phyloP scores from a whole-genome alignment of 768 basidiomycete species.

The Calocybe indica region DNA sequence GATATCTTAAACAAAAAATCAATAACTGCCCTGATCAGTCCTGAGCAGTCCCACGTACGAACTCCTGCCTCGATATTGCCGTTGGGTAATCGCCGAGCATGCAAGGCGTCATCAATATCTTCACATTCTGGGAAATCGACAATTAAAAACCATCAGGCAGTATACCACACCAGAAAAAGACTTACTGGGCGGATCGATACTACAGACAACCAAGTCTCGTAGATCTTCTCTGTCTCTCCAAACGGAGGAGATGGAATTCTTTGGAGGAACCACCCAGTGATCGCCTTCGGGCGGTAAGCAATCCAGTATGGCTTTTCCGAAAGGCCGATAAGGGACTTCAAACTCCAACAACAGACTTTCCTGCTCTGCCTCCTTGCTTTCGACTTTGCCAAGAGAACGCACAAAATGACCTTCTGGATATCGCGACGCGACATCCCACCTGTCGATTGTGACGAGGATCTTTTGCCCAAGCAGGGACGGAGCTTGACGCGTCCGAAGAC shows the following conservation, averaged over 20 bases:
- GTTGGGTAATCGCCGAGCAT: conserved; percentile 81
- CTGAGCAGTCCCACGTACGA: conserved; percentile 54
- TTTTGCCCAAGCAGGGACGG: conserved; percentile 86
- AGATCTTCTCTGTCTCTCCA: conserved; percentile 91
- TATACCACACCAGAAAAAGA: neutral
- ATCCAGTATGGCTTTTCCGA: conserved; percentile 90
- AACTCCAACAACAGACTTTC: conserved; percentile 91
- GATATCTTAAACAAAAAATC: conserved; percentile 59
- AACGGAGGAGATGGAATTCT: conserved; percentile 32
- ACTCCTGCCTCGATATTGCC: conserved; percentile 97
- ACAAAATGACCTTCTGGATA: conserved; percentile 99
- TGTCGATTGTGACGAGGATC: conserved; percentile 91
- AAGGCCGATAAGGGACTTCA: conserved; percentile 93
- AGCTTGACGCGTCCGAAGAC: conserved; percentile 92
- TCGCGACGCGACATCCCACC: conserved; percentile 81
- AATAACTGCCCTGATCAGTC: neutral
- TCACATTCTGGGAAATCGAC: conserved; percentile 63
- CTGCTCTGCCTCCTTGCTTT: conserved; percentile 94
- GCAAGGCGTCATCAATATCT: conserved; percentile 97
- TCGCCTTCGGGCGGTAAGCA: conserved; percentile 91
- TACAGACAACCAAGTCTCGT: conserved; percentile 81
- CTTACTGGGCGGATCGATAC: conserved; percentile 93
- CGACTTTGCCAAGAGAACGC: conserved; percentile 82
- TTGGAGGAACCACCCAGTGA: conserved; percentile 86
- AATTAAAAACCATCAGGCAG: neutral